These are phyloP conservation scores for Trichaptum fuscoviolaceum DNA, from an alignment of 768 basidiomycete genomes.

Conservation along the genomic window DNA sequence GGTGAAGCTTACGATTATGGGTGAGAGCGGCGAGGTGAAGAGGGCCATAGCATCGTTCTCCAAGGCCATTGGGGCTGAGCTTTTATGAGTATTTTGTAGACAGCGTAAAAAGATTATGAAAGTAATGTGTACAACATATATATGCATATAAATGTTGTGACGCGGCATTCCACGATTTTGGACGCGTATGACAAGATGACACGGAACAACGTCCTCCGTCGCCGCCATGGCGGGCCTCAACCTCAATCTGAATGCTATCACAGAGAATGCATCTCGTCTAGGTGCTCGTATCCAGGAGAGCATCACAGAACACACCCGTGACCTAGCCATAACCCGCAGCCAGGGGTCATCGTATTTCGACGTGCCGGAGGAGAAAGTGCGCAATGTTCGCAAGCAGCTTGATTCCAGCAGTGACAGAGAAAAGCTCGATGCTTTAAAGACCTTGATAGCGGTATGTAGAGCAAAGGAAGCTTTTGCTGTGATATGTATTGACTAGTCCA, in stretches of 20 bases:
- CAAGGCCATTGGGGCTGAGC: constrained; percentile 31
- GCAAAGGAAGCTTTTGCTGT: constrained; percentile 5
- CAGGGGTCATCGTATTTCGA: constrained; percentile 59
- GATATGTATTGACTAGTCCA: background rate
- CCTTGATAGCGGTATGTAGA: constrained; percentile 79
- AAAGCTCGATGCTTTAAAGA: constrained; percentile 92
- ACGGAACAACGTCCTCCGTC: background rate
- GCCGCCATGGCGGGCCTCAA: background rate
- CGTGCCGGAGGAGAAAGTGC: constrained; percentile 71
- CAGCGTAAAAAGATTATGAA: too few relatives aligned
- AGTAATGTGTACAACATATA: background rate
- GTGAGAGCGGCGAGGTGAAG: constrained; percentile 76
- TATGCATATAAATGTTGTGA: background rate
- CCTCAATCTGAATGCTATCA: constrained; percentile 30
- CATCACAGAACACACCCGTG: constrained; percentile 74
- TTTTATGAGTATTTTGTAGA: background rate
- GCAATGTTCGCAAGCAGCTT: constrained; percentile 80
- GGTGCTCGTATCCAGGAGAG: constrained; percentile 82
- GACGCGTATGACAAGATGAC: background rate
- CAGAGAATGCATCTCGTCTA: constrained; percentile 80
- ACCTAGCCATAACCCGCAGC: constrained; percentile 55
- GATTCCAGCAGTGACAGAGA: constrained; percentile 87
- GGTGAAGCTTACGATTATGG: constrained; percentile 83
- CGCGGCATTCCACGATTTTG: background rate
- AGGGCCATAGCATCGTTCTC: constrained; percentile 53